Conservation (phyloP, 768 basidiomycete species). For the Astraeus odoratus region DNA sequence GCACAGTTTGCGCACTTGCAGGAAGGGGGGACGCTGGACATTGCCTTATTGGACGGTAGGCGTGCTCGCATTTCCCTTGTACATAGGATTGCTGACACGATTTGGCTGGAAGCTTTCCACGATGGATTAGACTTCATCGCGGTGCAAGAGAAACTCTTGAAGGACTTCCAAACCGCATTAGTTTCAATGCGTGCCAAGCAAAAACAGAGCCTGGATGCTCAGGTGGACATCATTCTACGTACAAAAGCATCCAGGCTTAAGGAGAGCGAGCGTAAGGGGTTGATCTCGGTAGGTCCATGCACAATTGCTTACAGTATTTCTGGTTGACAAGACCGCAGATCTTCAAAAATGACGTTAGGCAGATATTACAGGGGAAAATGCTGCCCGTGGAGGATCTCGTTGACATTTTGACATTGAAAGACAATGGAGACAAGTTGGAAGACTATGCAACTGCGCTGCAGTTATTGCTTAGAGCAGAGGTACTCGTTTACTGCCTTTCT, state of each 20-base stretch:
- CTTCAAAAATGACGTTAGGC: constrained; percentile 62
- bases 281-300: constrained; percentile 30
- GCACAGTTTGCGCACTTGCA: constrained; percentile 60
- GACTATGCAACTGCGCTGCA: constrained; percentile 68
- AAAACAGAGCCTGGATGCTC: constrained; percentile 55
- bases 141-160: constrained; percentile 65
- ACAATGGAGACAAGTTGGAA: constrained; percentile 52
- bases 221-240: constrained; percentile 56
- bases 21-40: constrained; percentile 41
- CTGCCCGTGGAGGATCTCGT: constrained; percentile 74
- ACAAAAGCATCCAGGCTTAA: constrained; percentile 40
- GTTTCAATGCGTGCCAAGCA: constrained; percentile 46
- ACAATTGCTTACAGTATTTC: background rate
- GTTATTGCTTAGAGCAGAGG: constrained; percentile 51
- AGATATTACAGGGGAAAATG: constrained; percentile 67
- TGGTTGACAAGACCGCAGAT: constrained; percentile 34
- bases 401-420: constrained; percentile 81
- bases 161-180: constrained; percentile 51
- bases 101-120: constrained; percentile 58
- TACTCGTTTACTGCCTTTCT: constrained; percentile 14
- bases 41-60: constrained; percentile 51
- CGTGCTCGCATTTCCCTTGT: background rate
- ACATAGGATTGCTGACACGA: constrained; percentile 1
- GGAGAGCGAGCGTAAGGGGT: constrained; percentile 41
- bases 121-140: constrained; percentile 82